Base-by-base conservation (phyloP, 2,329 filamentous ascomycete species). In the Beauveria caledonica region DNA sequence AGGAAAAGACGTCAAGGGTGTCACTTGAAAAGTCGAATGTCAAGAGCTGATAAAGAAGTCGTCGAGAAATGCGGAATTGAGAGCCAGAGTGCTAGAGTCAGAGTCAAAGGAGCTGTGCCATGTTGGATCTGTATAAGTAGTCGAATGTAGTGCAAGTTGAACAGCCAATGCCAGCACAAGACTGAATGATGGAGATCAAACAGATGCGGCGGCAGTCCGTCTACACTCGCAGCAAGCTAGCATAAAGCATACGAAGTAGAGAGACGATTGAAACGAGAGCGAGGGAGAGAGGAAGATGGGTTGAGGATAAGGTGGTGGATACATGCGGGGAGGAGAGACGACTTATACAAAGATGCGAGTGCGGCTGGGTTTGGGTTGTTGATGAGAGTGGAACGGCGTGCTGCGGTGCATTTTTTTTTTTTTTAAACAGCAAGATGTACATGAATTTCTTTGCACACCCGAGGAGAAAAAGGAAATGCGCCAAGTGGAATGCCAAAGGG, bases 331-430 rank as follows among this genome's bases (percentile, higher is more conserved):
- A 60, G 58, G 50, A 23, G 21, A 54, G 58, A 42, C 42, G 58
- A 60, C 58, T 60, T 60, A 60, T 60, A 60, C 58, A 60, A 25
- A 60, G 49, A 48, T 50, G 58, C 25, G 49, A 60, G 58, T 19
- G 50, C 58, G 50, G 58, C 58, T 60, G 58, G 58, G 58, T 60
- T 60, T 60, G 58, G 58, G 58, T 49, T 42, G 50, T 48, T 42
- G 40, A 42, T 36, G 39, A 15, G 25, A 13, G 40, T 58, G 48
- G 36, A 27, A 59, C 33, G 33, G 21, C 5, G 19, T 13, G 46
- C n/a, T 51, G 29, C 19, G 29, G 23, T n/a, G 27, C n/a, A 13
- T 11, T 33, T 11, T 33, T 33, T 33, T 33, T 33, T 33, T 33
- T 33, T 33, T 13, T 13, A 13, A 33, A 36, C 33, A 36, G n/a